These are phyloP conservation scores for Didymella sp. DNA, from an alignment of 2,329 filamentous ascomycete species.

Conservation along the genomic window DNA sequence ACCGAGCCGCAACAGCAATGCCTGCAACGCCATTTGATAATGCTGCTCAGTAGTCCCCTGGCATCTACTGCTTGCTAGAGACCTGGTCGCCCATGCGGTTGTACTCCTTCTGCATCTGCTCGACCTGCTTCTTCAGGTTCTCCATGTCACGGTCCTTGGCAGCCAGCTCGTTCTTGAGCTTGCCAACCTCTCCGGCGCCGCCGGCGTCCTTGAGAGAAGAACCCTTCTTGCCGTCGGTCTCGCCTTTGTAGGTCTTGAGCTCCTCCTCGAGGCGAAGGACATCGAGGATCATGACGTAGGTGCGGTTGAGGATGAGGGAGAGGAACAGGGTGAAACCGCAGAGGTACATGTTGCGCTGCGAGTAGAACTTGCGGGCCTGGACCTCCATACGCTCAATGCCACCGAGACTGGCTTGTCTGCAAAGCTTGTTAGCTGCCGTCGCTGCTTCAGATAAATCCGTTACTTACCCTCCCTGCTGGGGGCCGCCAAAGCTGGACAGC, in stretches of 20 bases:
- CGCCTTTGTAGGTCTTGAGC: constrained; percentile 80
- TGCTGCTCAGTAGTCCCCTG: constrained; percentile 18
- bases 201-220: constrained; percentile 73
- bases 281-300: constrained; percentile 96
- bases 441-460: not conserved
- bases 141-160: constrained; percentile 84
- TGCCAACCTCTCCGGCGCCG: constrained; percentile 75
- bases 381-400: constrained; percentile 95
- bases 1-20: constrained; percentile 23
- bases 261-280: constrained; percentile 91
- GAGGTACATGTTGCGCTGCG: constrained; percentile 99
- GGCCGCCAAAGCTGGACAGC: constrained; percentile 73
- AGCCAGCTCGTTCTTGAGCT: constrained; percentile 69
- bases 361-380: constrained; percentile 99
- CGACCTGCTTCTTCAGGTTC: constrained; percentile 90
- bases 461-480: constrained; percentile 59
- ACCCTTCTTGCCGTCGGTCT: constrained; percentile 67
- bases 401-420: constrained; percentile 73
- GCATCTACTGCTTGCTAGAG: constrained; percentile 60
- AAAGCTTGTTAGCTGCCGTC: constrained; percentile 20
- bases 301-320: constrained; percentile 97
- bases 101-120: constrained; percentile 84
- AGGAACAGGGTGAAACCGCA: constrained; percentile 99
- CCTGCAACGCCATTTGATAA: constrained; percentile 12
- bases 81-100: constrained; percentile 85